phyloP scores from a whole-genome alignment of 129 eudicot genomes.

The Apium graveolens region DNA sequence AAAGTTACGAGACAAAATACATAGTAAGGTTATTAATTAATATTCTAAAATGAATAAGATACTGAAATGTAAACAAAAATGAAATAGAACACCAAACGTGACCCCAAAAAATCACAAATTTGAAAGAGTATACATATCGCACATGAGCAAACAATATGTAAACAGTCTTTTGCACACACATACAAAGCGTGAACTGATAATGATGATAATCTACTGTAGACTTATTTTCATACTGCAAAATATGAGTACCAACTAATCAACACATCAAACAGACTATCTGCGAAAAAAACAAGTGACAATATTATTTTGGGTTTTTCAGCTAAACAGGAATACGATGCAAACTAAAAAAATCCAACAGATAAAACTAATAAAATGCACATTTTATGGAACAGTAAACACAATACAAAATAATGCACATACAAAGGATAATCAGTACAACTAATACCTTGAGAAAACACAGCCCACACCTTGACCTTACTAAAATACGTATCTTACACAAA shows the following conservation, averaged over 20 bases:
- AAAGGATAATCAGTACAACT: neutral
- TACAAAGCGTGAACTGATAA: neutral
- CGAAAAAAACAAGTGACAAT: neutral
- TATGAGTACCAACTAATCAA: neutral
- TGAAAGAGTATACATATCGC: neutral
- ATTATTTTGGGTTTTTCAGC: neutral
- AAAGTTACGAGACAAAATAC: neutral
- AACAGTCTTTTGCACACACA: neutral
- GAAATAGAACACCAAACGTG: neutral
- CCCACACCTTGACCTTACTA: neutral
- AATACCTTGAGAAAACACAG: neutral
- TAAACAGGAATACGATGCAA: neutral
- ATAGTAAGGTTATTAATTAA: neutral
- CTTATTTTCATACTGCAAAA: neutral
- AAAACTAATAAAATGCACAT: no score
- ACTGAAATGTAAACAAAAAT: neutral
- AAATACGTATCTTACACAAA: neutral
- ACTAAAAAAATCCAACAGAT: no score
- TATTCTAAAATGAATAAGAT: neutral
- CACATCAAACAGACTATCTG: neutral
- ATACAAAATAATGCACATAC: neutral
- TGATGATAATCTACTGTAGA: neutral
- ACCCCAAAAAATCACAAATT: neutral
- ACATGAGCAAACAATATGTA: neutral
- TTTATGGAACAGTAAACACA: neutral